Conservation (phyloP, 345 rosid species). For the Linum lewisii region DNA sequence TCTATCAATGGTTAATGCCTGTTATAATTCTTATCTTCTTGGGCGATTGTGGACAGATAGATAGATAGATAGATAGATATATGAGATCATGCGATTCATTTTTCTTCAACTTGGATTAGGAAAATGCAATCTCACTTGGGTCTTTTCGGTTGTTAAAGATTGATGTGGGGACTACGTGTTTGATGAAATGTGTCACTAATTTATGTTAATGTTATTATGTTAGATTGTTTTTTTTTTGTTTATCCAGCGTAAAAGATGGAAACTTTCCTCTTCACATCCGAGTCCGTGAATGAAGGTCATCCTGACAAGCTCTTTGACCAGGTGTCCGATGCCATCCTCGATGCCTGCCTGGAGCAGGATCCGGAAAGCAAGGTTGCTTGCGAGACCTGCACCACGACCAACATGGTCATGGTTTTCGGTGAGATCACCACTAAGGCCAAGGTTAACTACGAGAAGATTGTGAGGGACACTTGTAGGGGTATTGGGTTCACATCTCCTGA, state of each 20-base stretch:
- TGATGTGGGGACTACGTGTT: too few species aligned
- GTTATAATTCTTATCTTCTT: too few species aligned
- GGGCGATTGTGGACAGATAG: too few species aligned
- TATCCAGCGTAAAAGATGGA: slow-evolving; percentile 33
- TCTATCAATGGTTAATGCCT: too few species aligned
- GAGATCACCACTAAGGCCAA: slow-evolving; percentile 70
- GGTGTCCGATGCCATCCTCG: slow-evolving; percentile 74
- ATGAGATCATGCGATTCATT: too few species aligned
- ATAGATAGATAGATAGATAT: too few species aligned
- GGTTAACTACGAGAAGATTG: slow-evolving; percentile 64
- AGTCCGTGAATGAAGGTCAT: slow-evolving; percentile 76
- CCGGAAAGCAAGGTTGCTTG: slow-evolving; percentile 82
- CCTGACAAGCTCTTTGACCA: slow-evolving; percentile 82
- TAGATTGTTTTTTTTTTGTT: too few species aligned
- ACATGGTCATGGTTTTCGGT: slow-evolving; percentile 79
- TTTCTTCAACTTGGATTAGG: too few species aligned
- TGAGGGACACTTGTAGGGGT: slow-evolving; percentile 62
- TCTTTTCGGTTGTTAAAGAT: too few species aligned
- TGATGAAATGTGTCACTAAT: too few species aligned
- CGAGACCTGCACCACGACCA: slow-evolving; percentile 75
- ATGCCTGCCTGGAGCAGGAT: slow-evolving; percentile 75
- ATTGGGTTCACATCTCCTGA: slow-evolving; percentile 60
- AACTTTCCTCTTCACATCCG: slow-evolving; percentile 70
- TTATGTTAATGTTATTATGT: too few species aligned
- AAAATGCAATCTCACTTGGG: too few species aligned